Conservation (phyloP, 257 asterid genomes). For the Penstemon eatonii region DNA sequence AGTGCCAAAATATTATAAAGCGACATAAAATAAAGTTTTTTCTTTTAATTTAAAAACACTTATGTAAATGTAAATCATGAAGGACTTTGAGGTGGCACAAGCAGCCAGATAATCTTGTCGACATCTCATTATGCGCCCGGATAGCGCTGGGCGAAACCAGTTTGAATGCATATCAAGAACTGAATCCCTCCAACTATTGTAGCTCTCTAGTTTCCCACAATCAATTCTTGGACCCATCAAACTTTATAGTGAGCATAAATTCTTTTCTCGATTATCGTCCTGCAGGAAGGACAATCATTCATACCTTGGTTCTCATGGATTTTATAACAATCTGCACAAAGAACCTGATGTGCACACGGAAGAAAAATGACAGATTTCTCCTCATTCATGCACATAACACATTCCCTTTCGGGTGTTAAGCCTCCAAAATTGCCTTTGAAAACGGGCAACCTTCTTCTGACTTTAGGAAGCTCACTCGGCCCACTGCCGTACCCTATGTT, state of each 20-base stretch:
- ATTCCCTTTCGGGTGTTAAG: constrained; percentile 61
- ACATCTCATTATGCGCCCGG: too few relatives aligned
- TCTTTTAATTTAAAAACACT: too few relatives aligned
- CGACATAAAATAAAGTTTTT: too few relatives aligned
- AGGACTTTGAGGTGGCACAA: too few relatives aligned
- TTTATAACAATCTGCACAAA: constrained; percentile 32
- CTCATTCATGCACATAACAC: constrained; percentile 75
- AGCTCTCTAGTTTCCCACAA: too few relatives aligned
- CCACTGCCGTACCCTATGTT: constrained; percentile 39
- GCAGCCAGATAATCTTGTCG: too few relatives aligned
- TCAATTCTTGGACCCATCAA: too few relatives aligned
- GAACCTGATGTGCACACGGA: constrained; percentile 83
- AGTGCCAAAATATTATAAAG: too few relatives aligned
- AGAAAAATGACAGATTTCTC: constrained; percentile 66
- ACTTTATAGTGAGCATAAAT: constrained; percentile 26
- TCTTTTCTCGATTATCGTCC: constrained; percentile 44
- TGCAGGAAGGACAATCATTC: constrained; percentile 55
- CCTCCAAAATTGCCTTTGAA: constrained; percentile 39
- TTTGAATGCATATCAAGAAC: too few relatives aligned
- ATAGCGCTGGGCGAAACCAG: too few relatives aligned
- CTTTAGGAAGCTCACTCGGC: constrained; percentile 27
- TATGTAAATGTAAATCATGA: too few relatives aligned
- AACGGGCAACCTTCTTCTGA: constrained; percentile 39
- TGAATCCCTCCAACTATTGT: too few relatives aligned
- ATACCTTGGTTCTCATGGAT: constrained; percentile 46